Percentiles rank a stretch among this genome's conserved stretches.
These are phyloP conservation scores for Chernovozyma aurita DNA, from an alignment of 1,139 yeast genomes.

Conservation along the genomic window DNA sequence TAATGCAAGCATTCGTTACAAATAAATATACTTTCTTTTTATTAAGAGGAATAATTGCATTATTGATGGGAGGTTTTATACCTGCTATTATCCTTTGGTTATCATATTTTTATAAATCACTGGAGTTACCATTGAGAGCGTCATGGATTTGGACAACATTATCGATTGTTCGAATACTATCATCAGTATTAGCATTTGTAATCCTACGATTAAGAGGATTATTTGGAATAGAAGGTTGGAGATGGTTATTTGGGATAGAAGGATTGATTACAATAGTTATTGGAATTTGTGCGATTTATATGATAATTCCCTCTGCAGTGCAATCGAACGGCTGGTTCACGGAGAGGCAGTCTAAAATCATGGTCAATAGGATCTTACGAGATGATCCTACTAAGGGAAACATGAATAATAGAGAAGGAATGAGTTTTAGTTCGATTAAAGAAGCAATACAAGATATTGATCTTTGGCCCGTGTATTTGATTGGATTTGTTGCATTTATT, in stretches of 20 bases:
- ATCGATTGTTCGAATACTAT: constrained; percentile 34
- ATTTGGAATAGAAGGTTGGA: constrained; percentile 49
- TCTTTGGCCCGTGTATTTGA: constrained; percentile 54
- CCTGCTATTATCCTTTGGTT: constrained; percentile 53
- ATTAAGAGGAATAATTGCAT: constrained; percentile 44
- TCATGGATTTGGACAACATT: constrained; percentile 48
- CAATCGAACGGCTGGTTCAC: constrained; percentile 69
- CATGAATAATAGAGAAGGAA: constrained; percentile 61
- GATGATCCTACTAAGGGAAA: constrained; percentile 71
- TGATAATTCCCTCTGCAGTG: constrained; percentile 58
- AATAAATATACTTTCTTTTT: constrained; percentile 31
- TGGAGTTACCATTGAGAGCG: constrained; percentile 45
- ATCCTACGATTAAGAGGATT: constrained; percentile 39
- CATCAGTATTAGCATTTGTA: constrained; percentile 44
- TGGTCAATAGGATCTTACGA: constrained; percentile 57
- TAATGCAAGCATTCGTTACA: constrained; percentile 38
- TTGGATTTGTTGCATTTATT: constrained; percentile 46
- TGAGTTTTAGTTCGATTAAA: constrained; percentile 35
- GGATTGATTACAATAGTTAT: constrained; percentile 53
- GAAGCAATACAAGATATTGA: constrained; percentile 48
- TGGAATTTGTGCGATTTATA: constrained; percentile 48
- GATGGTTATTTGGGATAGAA: constrained; percentile 62
- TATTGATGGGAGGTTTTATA: constrained; percentile 54
- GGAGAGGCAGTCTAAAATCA: constrained; percentile 56
- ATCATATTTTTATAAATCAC: constrained; percentile 50